A percentile compares a stretch with the other conserved stretches of the same genome.
phyloP scores from a whole-genome alignment of 2,329 filamentous ascomycete species.

The Diplodia mutila region DNA sequence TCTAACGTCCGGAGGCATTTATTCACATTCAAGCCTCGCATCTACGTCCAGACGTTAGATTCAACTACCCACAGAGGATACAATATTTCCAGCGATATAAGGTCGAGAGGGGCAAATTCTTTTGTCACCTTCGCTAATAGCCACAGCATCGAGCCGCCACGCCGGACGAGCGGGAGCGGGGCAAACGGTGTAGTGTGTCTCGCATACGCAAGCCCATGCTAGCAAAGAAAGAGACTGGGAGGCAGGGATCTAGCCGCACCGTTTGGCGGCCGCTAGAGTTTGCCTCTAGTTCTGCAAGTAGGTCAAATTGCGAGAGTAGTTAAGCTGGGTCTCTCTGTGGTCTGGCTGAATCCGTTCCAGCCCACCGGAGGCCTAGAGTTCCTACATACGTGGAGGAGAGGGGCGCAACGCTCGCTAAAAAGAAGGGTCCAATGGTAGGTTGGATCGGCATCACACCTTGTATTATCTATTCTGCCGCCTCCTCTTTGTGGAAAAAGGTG shows the following conservation, averaged over 20 bases:
- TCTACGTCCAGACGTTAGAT: no score
- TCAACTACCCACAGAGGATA: no score
- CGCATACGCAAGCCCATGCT: neutral
- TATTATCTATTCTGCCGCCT: conserved; percentile 7
- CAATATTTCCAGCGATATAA: no score
- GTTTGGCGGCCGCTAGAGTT: neutral
- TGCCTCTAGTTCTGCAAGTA: neutral
- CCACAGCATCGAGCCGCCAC: neutral
- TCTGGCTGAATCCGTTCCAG: neutral
- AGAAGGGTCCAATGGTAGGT: neutral
- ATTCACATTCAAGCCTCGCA: no score
- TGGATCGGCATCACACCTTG: neutral
- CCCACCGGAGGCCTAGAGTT: neutral
- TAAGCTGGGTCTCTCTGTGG: neutral
- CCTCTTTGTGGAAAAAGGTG: neutral
- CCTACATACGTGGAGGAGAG: neutral
- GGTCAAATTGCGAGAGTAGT: neutral
- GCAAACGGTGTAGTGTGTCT: neutral
- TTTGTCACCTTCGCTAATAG: conserved; percentile 12
- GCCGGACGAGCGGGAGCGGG: conserved; percentile 3
- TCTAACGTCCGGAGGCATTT: no score
- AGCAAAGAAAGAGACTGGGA: neutral
- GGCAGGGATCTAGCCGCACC: neutral
- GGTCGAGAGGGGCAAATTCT: no score
- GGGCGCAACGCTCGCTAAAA: neutral